phyloP scores from a whole-genome alignment of 768 basidiomycete species.

The Leucocoprinus leucothites region DNA sequence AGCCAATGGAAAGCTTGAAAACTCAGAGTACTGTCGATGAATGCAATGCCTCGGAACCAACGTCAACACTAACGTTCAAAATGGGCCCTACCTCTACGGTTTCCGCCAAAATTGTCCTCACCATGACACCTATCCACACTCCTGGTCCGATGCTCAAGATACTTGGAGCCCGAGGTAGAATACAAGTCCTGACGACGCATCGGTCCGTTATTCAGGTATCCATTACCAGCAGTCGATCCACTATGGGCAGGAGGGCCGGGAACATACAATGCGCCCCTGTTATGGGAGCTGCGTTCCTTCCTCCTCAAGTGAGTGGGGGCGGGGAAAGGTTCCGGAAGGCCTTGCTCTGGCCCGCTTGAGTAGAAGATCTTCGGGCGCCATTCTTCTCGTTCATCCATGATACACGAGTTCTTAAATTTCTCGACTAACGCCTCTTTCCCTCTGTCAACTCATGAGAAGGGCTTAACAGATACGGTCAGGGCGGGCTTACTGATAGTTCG shows the following conservation, averaged over 20 bases:
- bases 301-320: slow-evolving; percentile 76
- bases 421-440: slow-evolving; percentile 89
- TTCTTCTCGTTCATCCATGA: slow-evolving; percentile 82
- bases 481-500: slow-evolving; percentile 76
- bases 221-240: slow-evolving; percentile 16
- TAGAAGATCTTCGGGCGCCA: slow-evolving; percentile 88
- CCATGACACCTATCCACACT: neutral
- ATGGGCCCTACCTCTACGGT: neutral
- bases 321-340: slow-evolving; percentile 78
- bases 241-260: slow-evolving; percentile 27
- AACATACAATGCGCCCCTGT: slow-evolving; percentile 70
- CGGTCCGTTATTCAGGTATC: slow-evolving; percentile 3
- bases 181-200: slow-evolving; percentile 17
- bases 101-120: neutral
- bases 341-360: slow-evolving; percentile 69
- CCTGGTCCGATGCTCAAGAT: slow-evolving; percentile 8
- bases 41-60: neutral
- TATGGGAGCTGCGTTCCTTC: slow-evolving; percentile 80
- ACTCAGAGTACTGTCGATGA: neutral
- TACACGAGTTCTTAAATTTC: slow-evolving; percentile 88
- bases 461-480: neutral
- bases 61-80: slow-evolving; percentile 2
- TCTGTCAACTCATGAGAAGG: slow-evolving; percentile 31
- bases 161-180: neutral
- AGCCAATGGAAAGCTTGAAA: too few relatives aligned